phyloP scores from a whole-genome alignment of 2,329 filamentous ascomycete genomes.

The Claviceps sp. region DNA sequence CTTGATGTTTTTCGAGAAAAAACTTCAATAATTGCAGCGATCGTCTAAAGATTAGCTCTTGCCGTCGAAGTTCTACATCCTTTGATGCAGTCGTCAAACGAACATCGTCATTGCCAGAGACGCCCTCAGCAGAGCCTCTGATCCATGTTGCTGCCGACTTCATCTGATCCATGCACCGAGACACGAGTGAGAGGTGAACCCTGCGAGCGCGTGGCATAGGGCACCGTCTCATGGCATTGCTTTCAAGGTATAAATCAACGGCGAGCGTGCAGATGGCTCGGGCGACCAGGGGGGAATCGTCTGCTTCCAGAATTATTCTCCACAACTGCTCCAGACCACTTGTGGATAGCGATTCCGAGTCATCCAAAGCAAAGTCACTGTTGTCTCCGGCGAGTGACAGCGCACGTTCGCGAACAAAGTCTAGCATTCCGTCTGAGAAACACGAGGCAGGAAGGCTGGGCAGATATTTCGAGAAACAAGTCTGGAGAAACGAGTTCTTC shows the following conservation, averaged over 20 bases:
- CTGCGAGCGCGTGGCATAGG: conserved; percentile 36
- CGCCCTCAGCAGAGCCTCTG: conserved; percentile 32
- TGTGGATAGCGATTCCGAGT: conserved; percentile 36
- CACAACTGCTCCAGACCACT: conserved; percentile 61
- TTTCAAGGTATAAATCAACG: conserved; percentile 53
- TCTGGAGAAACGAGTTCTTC: conserved; percentile 41
- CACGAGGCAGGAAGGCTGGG: conserved; percentile 41
- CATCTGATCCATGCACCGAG: conserved; percentile 59
- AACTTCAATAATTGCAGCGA: conserved; percentile 55
- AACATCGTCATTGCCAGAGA: conserved; percentile 33
- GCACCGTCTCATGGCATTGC: conserved; percentile 34
- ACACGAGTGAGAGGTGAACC: conserved; percentile 57
- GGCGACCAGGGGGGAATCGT: conserved; percentile 50
- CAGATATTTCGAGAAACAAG: conserved; percentile 43
- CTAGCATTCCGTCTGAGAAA: conserved; percentile 48
- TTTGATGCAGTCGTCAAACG: conserved; percentile 37
- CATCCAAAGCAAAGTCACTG: conserved; percentile 33
- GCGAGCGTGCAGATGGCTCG: conserved; percentile 59
- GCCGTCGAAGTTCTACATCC: conserved; percentile 32
- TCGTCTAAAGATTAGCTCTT: conserved; percentile 50
- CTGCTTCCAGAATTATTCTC: conserved; percentile 63
- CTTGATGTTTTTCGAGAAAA: conserved; percentile 53
- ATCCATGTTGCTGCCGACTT: conserved; percentile 44
- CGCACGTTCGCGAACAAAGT: conserved; percentile 45
- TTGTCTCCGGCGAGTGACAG: conserved; percentile 32